Base-by-base conservation (phyloP, 73 alveolate species). In the Paramecium primaurelia region DNA sequence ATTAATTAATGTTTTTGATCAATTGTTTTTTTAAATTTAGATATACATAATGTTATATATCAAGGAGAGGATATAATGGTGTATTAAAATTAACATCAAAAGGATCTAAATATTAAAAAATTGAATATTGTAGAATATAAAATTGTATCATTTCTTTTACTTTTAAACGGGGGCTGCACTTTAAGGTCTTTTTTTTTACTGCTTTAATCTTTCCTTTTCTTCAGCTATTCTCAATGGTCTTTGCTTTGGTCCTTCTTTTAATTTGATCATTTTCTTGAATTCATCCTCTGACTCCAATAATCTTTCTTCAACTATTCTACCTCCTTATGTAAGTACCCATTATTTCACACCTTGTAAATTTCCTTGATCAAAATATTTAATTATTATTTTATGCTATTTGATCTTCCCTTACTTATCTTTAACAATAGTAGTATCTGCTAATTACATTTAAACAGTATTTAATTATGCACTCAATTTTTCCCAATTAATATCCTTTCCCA, bases 211-310 rank as follows among this genome's bases (percentile, higher is more conserved):
- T 80, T 47, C 73, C 49, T 80, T 80, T 16, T 80, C 91, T 20
- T 45, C 91, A 16, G 73, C 47, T 10, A 80, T 80, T 11, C 64
- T 22, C 34, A 80, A 10, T 7, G 91, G 91, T 47, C 75, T 80
- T 25, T 80, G 22, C 10, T 73, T 73, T 34, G 87, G 91, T 8
- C 71, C 91, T 22, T 80, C 75, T 47, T 80, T 80, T 80, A 80
- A 80, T 45, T 80, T 20, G 28, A 80, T 80, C 20, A 80, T 18
- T 20, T 80, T 80, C 10, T n/a, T 32, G 34, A 80, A 80, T 47
- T 80, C 91, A 3, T 14, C 77, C 30, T 42, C 75, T 8, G 71
- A 42, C n/a, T 26, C 45, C n/a, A 80, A 32, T 8, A 26, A 10
- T 80, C 58, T 26, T 36, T 80, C 91, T 26, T 80, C 75, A 20